phyloP scores from a whole-genome alignment of 2,329 filamentous ascomycete species.

The Aspergillus quadrilineatus region DNA sequence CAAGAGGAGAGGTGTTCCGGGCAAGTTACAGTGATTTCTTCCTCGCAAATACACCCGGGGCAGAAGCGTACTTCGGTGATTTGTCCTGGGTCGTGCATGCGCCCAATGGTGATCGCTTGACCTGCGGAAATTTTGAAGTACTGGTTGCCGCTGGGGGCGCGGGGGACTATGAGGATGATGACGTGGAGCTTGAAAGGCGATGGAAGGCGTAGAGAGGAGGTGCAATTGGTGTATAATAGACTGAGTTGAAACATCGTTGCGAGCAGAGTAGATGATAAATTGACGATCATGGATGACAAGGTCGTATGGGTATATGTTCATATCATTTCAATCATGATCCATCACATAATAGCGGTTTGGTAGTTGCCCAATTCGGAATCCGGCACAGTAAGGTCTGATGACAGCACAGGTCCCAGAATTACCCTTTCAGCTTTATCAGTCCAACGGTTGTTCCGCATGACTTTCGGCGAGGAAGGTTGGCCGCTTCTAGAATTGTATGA shows the following conservation, averaged over 20 bases:
- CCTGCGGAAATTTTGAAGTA: conserved; percentile 57
- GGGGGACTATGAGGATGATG: not conserved
- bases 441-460: too few relatives aligned
- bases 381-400: too few relatives aligned
- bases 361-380: too few relatives aligned
- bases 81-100: conserved; percentile 56
- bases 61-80: conserved; percentile 54
- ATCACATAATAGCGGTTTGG: too few relatives aligned
- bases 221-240: too few relatives aligned
- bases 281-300: not conserved
- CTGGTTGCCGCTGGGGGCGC: not conserved
- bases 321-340: conserved; percentile 1
- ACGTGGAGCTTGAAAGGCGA: not conserved
- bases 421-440: too few relatives aligned
- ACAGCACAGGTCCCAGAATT: too few relatives aligned
- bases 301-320: conserved; percentile 1
- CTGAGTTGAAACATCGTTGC: too few relatives aligned
- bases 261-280: too few relatives aligned
- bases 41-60: conserved; percentile 44
- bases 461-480: too few relatives aligned
- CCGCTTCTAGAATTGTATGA: too few relatives aligned
- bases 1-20: conserved; percentile 33
- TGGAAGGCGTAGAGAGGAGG: not conserved
- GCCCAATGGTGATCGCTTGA: conserved; percentile 53
- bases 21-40: conserved; percentile 49